phyloP scores from a whole-genome alignment of 176 grass and related monocot genomes.

The Alopecurus myosuroides region DNA sequence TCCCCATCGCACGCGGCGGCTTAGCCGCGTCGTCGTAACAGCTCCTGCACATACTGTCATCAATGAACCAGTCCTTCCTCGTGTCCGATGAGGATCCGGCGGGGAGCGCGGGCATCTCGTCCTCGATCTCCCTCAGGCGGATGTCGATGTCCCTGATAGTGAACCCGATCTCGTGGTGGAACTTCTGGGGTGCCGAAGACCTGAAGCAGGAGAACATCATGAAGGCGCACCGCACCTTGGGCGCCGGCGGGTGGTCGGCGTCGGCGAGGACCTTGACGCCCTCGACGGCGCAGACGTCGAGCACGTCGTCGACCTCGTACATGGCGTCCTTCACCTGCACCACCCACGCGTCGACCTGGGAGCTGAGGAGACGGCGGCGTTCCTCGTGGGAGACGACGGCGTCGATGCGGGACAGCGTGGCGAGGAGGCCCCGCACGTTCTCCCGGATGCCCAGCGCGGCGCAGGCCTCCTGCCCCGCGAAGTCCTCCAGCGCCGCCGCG shows the following conservation, averaged over 20 bases:
- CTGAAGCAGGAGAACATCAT: conserved; percentile 54
- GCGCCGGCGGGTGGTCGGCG: conserved; percentile 15
- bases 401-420: conserved; percentile 37
- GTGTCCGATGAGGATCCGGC: conserved; percentile 11
- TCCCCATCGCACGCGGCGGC: conserved; percentile 23
- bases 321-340: conserved; percentile 54
- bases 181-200: not conserved
- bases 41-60: not conserved
- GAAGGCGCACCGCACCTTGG: conserved; percentile 31
- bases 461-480: conserved; percentile 39
- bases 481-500: conserved; percentile 30
- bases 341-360: conserved; percentile 40
- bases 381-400: conserved; percentile 43
- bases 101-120: conserved; percentile 34
- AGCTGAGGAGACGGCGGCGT: conserved; percentile 8
- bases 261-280: conserved; percentile 43
- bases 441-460: conserved; percentile 40
- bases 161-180: conserved; percentile 53
- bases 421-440: conserved; percentile 44
- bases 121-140: conserved; percentile 47
- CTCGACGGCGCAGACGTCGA: conserved; percentile 61
- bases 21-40: too few relatives aligned
- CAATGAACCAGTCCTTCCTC: not conserved
- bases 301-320: conserved; percentile 64
- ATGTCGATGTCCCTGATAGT: conserved; percentile 49